Base-by-base conservation (phyloP, 805 yeast species). In the Ogataea allantospora region DNA sequence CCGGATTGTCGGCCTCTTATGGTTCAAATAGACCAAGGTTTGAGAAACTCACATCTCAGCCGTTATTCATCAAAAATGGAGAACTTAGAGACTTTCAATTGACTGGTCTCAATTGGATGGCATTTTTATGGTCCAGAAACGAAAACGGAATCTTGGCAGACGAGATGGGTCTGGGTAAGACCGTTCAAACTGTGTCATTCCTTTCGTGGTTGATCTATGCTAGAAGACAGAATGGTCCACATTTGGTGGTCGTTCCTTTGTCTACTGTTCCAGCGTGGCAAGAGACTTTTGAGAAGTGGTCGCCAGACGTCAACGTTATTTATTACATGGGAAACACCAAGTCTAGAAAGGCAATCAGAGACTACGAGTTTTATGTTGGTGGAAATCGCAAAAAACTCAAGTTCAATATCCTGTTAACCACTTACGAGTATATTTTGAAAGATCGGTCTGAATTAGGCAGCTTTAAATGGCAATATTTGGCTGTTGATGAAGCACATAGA, bases 51-150 rank as follows among this genome's bases (percentile, higher is more conserved):
- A 75, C 75, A 19, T 73, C 73, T 37, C 99, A 93, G 64, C 99
- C 99, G 1, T 71, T 80, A 10, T 93, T 83, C 56, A 81, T 93
- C 48, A 88, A 88, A 58, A 81, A 83, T 55, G 96, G 97, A 34
- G 93, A 84, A 60, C 72, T 93, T 47, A 78, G 99, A 60, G 99
- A 93, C 66, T 93, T 93, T 75, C 99, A 93, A 68, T 73, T 93
- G 60, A 93, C 99, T 0, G 99, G 99, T 40, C 74, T 93, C 46
- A 93, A 93, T 63, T 93, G 99, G 99, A 93, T 93, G 99, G 99
- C 99, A 0, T 93, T 91, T 60, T 68, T 93, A 44, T 93, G 99
- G 99, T 87, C 96, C 4, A 77, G 97, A 54, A 87, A 91, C 62
- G 97, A 93, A 66, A 93, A 93, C 62, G 98, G 99, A 39, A 93